A percentile compares a stretch with the other conserved stretches of the same genome.
Evolutionary conservation across 2,329 filamentous ascomycete species (phyloP).

Genomic region (Aspergillus brasiliensis): DNA sequence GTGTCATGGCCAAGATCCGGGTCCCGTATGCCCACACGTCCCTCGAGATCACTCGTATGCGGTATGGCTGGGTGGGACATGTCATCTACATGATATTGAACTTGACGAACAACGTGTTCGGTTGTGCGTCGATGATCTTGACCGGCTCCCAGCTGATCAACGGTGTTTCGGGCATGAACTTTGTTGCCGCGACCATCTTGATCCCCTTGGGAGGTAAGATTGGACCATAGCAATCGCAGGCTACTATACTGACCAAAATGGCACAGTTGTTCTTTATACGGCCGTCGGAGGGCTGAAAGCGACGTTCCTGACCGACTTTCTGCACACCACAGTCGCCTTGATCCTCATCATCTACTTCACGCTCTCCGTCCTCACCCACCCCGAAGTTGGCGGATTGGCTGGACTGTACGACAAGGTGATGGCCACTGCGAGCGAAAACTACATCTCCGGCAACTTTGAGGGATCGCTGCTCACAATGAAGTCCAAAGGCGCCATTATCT

Average conservation of each 20-base stretch:
- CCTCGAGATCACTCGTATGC: constrained; percentile 52
- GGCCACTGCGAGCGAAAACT: constrained; percentile 45
- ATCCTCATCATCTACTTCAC: constrained; percentile 55
- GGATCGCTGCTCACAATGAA: constrained; percentile 55
- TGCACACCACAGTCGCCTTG: constrained; percentile 52
- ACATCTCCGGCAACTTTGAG: constrained; percentile 50
- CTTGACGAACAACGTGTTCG: constrained; percentile 48
- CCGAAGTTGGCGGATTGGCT: constrained; percentile 45
- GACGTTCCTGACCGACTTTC: constrained; percentile 53
- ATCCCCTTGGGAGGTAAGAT: constrained; percentile 49
- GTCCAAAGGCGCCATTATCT: constrained; percentile 48
- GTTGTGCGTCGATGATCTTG: constrained; percentile 51
- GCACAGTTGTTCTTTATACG: constrained; percentile 50
- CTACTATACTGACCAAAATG: not conserved
- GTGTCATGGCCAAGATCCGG: constrained; percentile 52
- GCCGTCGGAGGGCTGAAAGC: constrained; percentile 53
- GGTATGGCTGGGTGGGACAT: constrained; percentile 50
- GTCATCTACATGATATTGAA: constrained; percentile 47
- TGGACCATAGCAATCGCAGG: not conserved
- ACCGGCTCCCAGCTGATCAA: constrained; percentile 49
- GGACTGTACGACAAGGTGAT: constrained; percentile 52
- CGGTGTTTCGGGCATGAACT: constrained; percentile 53
- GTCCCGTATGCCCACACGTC: constrained; percentile 56
- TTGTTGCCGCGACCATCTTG: constrained; percentile 50
- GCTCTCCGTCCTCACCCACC: constrained; percentile 46